Percentiles rank a stretch among this genome's conserved stretches.
These are phyloP conservation scores for Athelia psychrophila DNA, from an alignment of 1,284 basidiomycete genomes.

Conservation along the genomic window DNA sequence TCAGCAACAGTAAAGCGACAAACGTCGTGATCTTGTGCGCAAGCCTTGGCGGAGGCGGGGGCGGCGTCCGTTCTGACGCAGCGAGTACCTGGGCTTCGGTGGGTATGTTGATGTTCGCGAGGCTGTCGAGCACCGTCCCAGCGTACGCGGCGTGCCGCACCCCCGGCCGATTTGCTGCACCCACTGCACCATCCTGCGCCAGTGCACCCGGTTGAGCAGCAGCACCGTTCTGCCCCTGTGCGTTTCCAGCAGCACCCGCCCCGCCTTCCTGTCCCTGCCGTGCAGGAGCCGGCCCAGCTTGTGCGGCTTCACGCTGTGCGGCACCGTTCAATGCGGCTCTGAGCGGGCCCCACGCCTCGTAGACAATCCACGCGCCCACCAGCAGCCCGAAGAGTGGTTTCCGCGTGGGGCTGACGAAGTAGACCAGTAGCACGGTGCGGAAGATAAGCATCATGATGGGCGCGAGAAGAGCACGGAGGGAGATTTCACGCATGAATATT, in stretches of 20 bases:
- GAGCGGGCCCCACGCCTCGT: slow-evolving; percentile 76
- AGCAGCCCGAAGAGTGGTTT: slow-evolving; percentile 70
- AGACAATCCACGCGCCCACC: slow-evolving; percentile 68
- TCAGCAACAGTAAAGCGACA: slow-evolving; percentile 52
- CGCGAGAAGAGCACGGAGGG: slow-evolving; percentile 58
- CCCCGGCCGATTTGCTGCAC: slow-evolving; percentile 3
- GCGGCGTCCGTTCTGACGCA: slow-evolving; percentile 26
- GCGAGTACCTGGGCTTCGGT: slow-evolving; percentile 51
- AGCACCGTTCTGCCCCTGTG: background rate
- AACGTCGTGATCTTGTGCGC: slow-evolving; percentile 54
- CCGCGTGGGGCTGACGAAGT: slow-evolving; percentile 75
- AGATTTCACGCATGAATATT: slow-evolving; percentile 38
- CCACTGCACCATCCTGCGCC: slow-evolving; percentile 1
- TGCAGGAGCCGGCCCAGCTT: slow-evolving; percentile 11
- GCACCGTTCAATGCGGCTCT: slow-evolving; percentile 48
- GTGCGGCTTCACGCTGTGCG: slow-evolving; percentile 29
- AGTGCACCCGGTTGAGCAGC: background rate
- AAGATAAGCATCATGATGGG: slow-evolving; percentile 66
- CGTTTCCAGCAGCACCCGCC: no score
- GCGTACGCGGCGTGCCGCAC: slow-evolving; percentile 27
- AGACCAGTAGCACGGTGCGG: slow-evolving; percentile 68
- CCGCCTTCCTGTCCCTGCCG: slow-evolving; percentile 13
- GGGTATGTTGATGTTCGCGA: slow-evolving; percentile 57
- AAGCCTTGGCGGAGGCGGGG: slow-evolving; percentile 36
- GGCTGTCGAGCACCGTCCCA: slow-evolving; percentile 37